Base-by-base conservation (phyloP, 768 basidiomycete genomes). In the Royoungia palumana region DNA sequence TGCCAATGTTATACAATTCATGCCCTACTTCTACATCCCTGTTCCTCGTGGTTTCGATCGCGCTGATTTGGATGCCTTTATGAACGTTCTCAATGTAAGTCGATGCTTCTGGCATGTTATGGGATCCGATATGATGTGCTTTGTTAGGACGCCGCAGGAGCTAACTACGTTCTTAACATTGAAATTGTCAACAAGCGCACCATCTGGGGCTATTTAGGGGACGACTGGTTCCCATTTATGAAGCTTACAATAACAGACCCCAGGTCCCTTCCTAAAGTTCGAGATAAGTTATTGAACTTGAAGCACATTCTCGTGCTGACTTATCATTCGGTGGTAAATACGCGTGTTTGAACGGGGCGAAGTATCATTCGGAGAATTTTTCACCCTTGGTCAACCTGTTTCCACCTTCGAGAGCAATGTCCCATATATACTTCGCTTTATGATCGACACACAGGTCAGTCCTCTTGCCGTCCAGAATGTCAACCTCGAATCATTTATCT, bases 381-480 rank as follows among this genome's bases (percentile, higher is more conserved):
- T 81, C 48, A 57, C 67, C n/a, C 62, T 62, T 10, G 71, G 69
- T 12, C 71, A 72, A 24, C 67, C 75, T 22, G 71, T 83, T 14
- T 49, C 82, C 24, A 97, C 95, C 0, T 99, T 77, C 54, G 96
- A 99, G 68, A 96, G 94, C 60, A 98, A 98, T 62, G 89, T 99
- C 46, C 82, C 81, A 0, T 99, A 91, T 61, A 83, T 79, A 4
- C 72, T 99, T 43, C 82, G 96, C 8, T 98, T 97, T 68, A 99
- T 99, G 96, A 95, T 99, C 53, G 96, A 99, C 62, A 87, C 90
- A 6, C 85, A 93, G 76, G 94, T 91, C 19, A 19, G 56, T 54
- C 5, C 28, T n/a, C 9, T 41, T 30, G 7, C 25, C 20, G 17
- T 20, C 12, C 6, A 41, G 7, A 13, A n/a, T 37, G 19, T 22